A percentile compares a stretch with the other conserved stretches of the same genome.
Conservation (phyloP, 768 basidiomycete species). For the Boletellus emodensis region DNA sequence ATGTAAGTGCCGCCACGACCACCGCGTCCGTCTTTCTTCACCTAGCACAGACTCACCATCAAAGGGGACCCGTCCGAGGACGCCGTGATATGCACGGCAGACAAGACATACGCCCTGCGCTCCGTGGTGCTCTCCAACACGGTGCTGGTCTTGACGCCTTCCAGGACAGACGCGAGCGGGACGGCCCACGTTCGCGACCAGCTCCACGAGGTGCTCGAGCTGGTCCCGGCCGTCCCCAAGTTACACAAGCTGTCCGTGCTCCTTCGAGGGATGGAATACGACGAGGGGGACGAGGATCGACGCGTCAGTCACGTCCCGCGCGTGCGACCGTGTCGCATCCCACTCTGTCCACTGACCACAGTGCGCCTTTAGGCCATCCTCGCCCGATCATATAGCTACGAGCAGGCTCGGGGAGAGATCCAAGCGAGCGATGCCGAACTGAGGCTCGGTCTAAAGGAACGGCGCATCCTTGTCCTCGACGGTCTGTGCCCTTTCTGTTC, state of each 20-base stretch:
- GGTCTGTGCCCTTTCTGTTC: conserved; percentile 36
- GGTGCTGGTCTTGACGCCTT: conserved; percentile 64
- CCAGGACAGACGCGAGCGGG: conserved; percentile 33
- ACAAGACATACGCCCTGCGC: conserved; percentile 78
- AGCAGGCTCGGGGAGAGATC: conserved; percentile 57
- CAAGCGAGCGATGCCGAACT: conserved; percentile 85
- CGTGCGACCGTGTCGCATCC: neutral
- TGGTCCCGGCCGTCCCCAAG: conserved; percentile 72
- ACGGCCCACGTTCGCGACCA: conserved; percentile 72
- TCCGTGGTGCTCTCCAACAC: conserved; percentile 90
- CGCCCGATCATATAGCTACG: conserved; percentile 48
- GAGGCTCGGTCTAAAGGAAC: conserved; percentile 55
- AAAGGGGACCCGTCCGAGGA: conserved; percentile 81
- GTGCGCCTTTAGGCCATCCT: conserved; percentile 28
- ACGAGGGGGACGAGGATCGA: conserved; percentile 53
- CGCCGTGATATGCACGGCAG: conserved; percentile 82
- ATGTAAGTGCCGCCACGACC: conserved; percentile 9
- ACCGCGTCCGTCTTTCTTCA: neutral
- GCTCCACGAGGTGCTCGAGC: conserved; percentile 80
- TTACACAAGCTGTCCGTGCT: conserved; percentile 60
- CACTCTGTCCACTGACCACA: neutral
- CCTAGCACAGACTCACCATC: conserved; percentile 54
- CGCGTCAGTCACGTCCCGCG: conserved; percentile 19
- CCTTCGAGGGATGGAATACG: conserved; percentile 65
- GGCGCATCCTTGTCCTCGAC: conserved; percentile 68